phyloP scores from a whole-genome alignment of 805 yeast genomes.

The Saturnispora mendoncae region DNA sequence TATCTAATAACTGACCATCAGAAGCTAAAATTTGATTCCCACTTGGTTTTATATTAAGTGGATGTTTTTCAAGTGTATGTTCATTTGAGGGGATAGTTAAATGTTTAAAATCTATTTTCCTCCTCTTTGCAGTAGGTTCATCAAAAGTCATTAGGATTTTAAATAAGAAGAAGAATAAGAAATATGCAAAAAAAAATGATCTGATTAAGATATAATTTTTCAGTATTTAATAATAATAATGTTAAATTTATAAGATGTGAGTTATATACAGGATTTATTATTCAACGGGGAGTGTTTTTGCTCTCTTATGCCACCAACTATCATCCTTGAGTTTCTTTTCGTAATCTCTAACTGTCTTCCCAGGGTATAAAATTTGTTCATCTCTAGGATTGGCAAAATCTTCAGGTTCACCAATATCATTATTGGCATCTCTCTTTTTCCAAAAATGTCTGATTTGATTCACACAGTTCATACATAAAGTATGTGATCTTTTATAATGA shows the following conservation, averaged over 20 bases:
- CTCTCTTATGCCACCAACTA: conserved; percentile 48
- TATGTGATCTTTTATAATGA: conserved; percentile 78
- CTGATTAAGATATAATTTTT: not conserved
- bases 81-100: not conserved
- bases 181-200: not conserved
- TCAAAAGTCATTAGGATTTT: conserved; percentile 1
- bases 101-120: conserved; percentile 1
- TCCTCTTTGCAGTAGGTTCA: conserved; percentile 1
- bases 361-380: conserved; percentile 63
- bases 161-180: not conserved
- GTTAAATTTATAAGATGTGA: not conserved
- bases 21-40: conserved; percentile 42
- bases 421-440: conserved; percentile 32
- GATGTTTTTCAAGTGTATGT: conserved; percentile 42
- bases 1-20: conserved; percentile 14
- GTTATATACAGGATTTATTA: conserved; percentile 8
- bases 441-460: conserved; percentile 69
- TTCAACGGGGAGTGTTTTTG: conserved; percentile 46
- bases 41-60: conserved; percentile 65
- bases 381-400: conserved; percentile 50
- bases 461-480: conserved; percentile 89
- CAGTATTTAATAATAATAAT: not conserved
- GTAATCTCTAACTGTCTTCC: conserved; percentile 43
- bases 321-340: conserved; percentile 42
- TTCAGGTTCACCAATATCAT: conserved; percentile 25